phyloP scores from a whole-genome alignment of 768 basidiomycete genomes.

The Leccinum broughii region DNA sequence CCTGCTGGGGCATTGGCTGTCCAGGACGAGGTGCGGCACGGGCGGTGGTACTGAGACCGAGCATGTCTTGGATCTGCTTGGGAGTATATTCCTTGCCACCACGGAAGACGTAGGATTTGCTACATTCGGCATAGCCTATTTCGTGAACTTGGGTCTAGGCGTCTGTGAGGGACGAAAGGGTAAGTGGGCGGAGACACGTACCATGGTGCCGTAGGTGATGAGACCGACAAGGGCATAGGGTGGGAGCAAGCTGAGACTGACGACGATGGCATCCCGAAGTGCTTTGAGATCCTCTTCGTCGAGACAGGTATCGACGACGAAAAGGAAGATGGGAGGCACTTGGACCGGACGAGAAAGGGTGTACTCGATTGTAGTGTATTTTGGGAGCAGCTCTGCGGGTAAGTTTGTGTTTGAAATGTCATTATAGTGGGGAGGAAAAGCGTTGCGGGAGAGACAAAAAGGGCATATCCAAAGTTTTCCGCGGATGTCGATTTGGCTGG shows the following conservation, averaged over 20 bases:
- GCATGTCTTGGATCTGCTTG: slow-evolving; percentile 99
- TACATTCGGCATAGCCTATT: slow-evolving; percentile 93
- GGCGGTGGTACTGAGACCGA: slow-evolving; percentile 71
- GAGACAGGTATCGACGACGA: slow-evolving; percentile 96
- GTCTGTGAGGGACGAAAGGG: not conserved
- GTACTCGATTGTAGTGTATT: slow-evolving; percentile 99
- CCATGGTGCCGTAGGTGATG: slow-evolving; percentile 98
- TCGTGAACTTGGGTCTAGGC: slow-evolving; percentile 96
- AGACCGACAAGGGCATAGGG: slow-evolving; percentile 94
- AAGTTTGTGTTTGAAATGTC: slow-evolving; percentile 97
- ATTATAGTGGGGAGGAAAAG: slow-evolving; percentile 98
- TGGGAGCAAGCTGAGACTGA: slow-evolving; percentile 90
- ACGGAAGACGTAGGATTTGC: slow-evolving; percentile 98
- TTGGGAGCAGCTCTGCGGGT: slow-evolving; percentile 92
- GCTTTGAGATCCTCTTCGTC: slow-evolving; percentile 96
- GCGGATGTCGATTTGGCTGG: slow-evolving; percentile 96
- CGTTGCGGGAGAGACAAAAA: slow-evolving; percentile 94
- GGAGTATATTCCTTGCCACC: slow-evolving; percentile 95
- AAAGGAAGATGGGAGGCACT: slow-evolving; percentile 95
- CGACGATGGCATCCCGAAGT: slow-evolving; percentile 89
- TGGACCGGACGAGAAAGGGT: slow-evolving; percentile 91
- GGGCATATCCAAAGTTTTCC: slow-evolving; percentile 99
- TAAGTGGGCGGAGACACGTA: slow-evolving; percentile 33
- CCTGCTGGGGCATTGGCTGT: slow-evolving; percentile 75
- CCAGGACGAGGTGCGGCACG: slow-evolving; percentile 87